Percentiles rank a stretch among this genome's conserved stretches.
Conservation (phyloP, 2,329 filamentous ascomycete genomes). For the Ascosphaera apis region DNA sequence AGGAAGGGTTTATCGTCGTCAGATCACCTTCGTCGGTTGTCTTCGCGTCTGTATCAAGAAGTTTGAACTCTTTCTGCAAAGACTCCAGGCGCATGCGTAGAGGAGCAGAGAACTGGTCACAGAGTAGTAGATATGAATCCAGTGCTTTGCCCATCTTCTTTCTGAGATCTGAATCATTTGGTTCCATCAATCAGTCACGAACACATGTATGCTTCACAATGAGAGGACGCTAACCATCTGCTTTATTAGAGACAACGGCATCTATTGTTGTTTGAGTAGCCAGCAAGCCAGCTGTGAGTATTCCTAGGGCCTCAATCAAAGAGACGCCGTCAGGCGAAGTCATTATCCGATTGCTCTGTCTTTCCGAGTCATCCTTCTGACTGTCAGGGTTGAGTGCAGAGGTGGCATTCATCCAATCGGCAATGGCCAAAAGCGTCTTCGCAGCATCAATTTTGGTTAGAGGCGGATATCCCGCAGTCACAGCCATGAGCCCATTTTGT, state of each 20-base stretch:
- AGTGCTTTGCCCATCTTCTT: slow-evolving; percentile 16
- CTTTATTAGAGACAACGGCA: slow-evolving; percentile 13
- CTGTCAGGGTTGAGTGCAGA: slow-evolving; percentile 14
- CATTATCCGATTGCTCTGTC: slow-evolving; percentile 12
- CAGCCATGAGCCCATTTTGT: slow-evolving; percentile 18
- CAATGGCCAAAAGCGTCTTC: slow-evolving; percentile 12
- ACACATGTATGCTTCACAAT: background rate
- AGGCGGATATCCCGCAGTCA: slow-evolving; percentile 14
- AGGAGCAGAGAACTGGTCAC: slow-evolving; percentile 16
- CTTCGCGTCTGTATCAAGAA: slow-evolving; percentile 20
- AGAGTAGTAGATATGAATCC: slow-evolving; percentile 18
- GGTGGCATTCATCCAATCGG: slow-evolving; percentile 18
- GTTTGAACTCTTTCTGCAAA: slow-evolving; percentile 19
- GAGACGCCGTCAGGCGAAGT: slow-evolving; percentile 16
- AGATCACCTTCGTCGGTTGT: slow-evolving; percentile 21
- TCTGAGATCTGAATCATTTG: slow-evolving; percentile 12
- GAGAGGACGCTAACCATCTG: slow-evolving; percentile 12
- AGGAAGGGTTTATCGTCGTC: slow-evolving; percentile 20
- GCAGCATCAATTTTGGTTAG: slow-evolving; percentile 12
- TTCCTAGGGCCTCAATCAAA: slow-evolving; percentile 20
- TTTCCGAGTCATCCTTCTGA: slow-evolving; percentile 7
- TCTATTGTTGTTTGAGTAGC: slow-evolving; percentile 15
- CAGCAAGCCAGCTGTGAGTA: slow-evolving; percentile 17
- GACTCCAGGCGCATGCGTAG: slow-evolving; percentile 17
- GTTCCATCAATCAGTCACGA: slow-evolving; percentile 1